Base-by-base conservation (phyloP, 2,329 filamentous ascomycete genomes). In the Ascochyta pisi region DNA sequence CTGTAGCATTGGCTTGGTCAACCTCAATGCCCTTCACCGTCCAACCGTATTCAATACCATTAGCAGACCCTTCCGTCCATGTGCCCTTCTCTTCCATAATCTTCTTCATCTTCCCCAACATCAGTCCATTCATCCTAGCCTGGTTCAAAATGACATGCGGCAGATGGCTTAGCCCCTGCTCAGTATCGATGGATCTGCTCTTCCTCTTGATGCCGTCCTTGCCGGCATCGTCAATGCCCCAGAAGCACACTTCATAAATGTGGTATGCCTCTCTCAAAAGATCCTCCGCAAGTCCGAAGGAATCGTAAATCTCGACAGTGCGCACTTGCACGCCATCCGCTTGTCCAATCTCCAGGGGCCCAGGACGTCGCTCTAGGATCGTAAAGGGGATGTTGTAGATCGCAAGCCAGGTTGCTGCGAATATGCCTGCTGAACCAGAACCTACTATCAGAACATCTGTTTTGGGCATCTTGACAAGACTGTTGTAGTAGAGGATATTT, bases 231-330 rank as follows among this genome's bases (percentile, higher is more conserved):
- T 68, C 68, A 54, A 53, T 72, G 6, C 60, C 66, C 79, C 79
- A 81, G 58, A 81, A 81, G 8, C 77, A 78, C 16, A 89, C 84
- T 74, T 89, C 88, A 3, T 88, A 77, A 69, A 90, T 84, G 64
- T 87, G 86, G 65, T 88, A 88, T 2, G 84, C 81, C 63, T 90
- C 87, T 22, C 85, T 83, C 77, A 87, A 84, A 3, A 84, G 79
- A 8, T 83, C 79, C 56, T 90, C 83, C 1, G 79, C 85, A 39
- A 92, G 81, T 1, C 85, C 88, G 58, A 92, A 88, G 6, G 83
- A 86, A 63, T 92, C 87, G 51, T 91, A 84, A n/a, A 91, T 89
- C 71, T 92, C 87, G 2, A 90, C 78, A 0, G 86, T 89, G 1
- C 88, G 84, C 60, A 83, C 84, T 73, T 90, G 86, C 2, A 89